Evolutionary conservation across 768 basidiomycete genomes (phyloP).

Genomic region (Termitomyces sp.): DNA sequence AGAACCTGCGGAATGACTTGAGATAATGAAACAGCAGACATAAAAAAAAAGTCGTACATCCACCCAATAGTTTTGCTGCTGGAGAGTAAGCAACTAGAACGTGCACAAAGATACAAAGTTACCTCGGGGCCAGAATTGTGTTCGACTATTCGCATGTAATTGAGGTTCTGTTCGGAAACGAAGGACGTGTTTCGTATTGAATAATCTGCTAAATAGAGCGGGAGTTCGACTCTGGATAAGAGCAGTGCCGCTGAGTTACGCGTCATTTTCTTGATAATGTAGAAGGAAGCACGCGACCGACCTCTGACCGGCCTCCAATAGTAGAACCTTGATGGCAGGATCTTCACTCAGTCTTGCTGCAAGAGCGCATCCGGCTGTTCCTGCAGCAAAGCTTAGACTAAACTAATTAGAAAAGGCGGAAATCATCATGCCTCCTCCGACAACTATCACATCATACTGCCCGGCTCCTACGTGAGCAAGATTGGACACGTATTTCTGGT

Average conservation of each 20-base stretch:
- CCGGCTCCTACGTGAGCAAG: constrained; percentile 18
- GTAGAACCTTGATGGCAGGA: constrained; percentile 40
- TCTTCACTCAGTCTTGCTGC: constrained; percentile 55
- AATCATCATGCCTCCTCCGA: constrained; percentile 42
- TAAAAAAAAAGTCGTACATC: constrained; percentile 40
- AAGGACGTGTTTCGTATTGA: constrained; percentile 41
- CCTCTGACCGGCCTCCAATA: constrained; percentile 61
- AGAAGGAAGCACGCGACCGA: constrained; percentile 14
- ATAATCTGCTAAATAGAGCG: constrained; percentile 31
- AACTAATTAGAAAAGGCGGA: neutral
- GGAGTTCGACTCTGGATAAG: constrained; percentile 36
- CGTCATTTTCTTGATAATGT: neutral
- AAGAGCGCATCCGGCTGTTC: constrained; percentile 55
- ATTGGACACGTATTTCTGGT: constrained; percentile 18
- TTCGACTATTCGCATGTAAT: constrained; percentile 33
- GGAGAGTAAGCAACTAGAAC: neutral
- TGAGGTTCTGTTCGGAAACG: constrained; percentile 52
- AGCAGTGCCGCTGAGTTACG: constrained; percentile 32
- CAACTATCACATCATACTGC: constrained; percentile 45
- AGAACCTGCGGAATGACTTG: constrained; percentile 34
- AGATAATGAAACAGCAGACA: neutral
- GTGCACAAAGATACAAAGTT: constrained; percentile 1
- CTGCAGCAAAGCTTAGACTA: constrained; percentile 19
- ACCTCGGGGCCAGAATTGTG: constrained; percentile 63
- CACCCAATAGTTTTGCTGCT: constrained; percentile 59